Base-by-base conservation (phyloP, 352 stramenopile genomes). In the Pythium rishiriense region DNA sequence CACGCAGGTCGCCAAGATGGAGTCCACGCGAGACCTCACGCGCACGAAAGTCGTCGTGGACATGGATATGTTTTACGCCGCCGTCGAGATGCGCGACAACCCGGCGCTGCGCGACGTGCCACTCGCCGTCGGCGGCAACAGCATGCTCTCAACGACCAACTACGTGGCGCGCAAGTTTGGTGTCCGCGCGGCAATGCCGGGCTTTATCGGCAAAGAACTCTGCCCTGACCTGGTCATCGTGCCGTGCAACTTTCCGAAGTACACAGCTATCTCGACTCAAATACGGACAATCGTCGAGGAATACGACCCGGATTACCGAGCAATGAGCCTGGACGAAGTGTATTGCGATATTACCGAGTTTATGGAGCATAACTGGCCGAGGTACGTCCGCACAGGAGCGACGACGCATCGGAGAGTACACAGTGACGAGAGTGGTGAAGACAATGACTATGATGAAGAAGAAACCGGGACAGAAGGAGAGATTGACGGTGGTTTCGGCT, bases 21-120 rank as follows among this genome's bases (percentile, higher is more conserved):
- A 93, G 64, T 69, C 66, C 35, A 62, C 63, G 26, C 83, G 76
- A 42, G 71, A 82, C 54, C 76, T 91, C 26, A 76, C 78, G 58
- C 78, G 74, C 19, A 96, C 88, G 0, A 90, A 88, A 67, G 88
- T 97, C 14, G 95, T 99, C 0, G 76, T 90, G 1, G 97, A 99
- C 73, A 98, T 99, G 94, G 97, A 99, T 70, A 97, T 97, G 83
- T 99, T 99, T 67, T 99, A 97, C 74, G 97, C 97, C 17, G 91
- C 91, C 11, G 97, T 98, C 42, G 94, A 98, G 66, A 96, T 99
- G 74, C 79, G 96, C n/a, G 84, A 97, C 71, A 80, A 93, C 61
- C 94, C 94, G 2, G 68, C 84, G 25, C 75, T 99, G 17, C 70
- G 79, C 5, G 73, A 97, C 47, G 79, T 96, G 33, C 96, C 96